Percentiles rank a stretch among this genome's conserved stretches.
phyloP scores from a whole-genome alignment of 2,329 filamentous ascomycete genomes.

The Cladophialophora yegresii region DNA sequence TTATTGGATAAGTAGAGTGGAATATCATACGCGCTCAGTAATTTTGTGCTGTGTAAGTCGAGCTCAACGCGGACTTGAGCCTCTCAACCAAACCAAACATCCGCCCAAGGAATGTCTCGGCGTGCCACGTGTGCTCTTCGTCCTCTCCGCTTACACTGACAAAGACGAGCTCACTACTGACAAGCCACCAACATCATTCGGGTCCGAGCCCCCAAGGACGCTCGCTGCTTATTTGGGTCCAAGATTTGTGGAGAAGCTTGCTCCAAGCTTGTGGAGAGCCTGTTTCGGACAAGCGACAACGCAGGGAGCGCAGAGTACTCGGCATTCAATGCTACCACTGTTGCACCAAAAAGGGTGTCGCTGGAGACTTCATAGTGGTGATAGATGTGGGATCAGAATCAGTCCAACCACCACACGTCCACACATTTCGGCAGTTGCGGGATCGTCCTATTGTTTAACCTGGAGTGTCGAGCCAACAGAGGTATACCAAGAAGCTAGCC shows the following conservation, averaged over 20 bases:
- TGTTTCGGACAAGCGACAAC: background rate
- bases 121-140: background rate
- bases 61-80: background rate
- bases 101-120: background rate
- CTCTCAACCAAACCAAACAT: background rate
- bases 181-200: background rate
- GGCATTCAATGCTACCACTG: background rate
- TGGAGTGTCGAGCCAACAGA: background rate
- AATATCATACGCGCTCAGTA: background rate
- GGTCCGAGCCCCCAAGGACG: background rate
- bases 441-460: conserved; percentile 2
- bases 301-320: background rate
- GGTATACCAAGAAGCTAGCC: conserved; percentile 22
- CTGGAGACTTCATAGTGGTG: background rate
- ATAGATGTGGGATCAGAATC: conserved; percentile 12
- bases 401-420: conserved; percentile 1
- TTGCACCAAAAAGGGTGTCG: background rate
- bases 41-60: background rate
- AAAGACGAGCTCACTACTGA: background rate
- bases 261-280: background rate
- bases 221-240: background rate
- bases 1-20: background rate
- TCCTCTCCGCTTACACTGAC: background rate
- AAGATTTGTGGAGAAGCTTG: conserved; percentile 6
- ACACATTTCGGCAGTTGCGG: conserved; percentile 17